These are phyloP conservation scores for Phytopythium ostracodes DNA, from an alignment of 352 stramenopile genomes.

Conservation along the genomic window DNA sequence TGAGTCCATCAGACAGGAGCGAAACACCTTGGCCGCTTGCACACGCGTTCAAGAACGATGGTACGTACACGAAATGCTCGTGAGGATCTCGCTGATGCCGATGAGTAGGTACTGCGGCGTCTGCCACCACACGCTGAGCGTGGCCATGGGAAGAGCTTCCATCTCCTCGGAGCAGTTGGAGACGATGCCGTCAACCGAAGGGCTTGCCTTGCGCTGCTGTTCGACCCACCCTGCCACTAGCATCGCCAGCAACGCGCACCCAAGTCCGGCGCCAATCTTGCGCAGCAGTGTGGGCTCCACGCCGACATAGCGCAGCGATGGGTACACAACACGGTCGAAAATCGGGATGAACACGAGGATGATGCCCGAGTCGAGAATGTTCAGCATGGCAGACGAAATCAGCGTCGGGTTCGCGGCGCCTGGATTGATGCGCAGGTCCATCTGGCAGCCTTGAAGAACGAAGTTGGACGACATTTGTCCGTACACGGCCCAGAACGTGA, in stretches of 20 bases:
- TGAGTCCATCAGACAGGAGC: neutral
- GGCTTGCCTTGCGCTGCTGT: conserved; percentile 58
- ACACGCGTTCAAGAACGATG: neutral
- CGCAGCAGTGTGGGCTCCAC: conserved; percentile 75
- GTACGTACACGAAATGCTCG: conserved; percentile 82
- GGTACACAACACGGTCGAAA: conserved; percentile 84
- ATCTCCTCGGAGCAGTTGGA: conserved; percentile 73
- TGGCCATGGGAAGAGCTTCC: conserved; percentile 68
- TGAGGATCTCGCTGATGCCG: conserved; percentile 86
- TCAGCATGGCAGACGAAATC: conserved; percentile 84
- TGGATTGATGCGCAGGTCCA: conserved; percentile 75
- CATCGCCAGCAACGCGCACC: conserved; percentile 82
- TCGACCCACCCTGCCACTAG: conserved; percentile 64
- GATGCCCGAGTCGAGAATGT: conserved; percentile 82
- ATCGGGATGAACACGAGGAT: conserved; percentile 91
- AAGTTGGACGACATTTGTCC: conserved; percentile 84
- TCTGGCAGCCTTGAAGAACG: conserved; percentile 86
- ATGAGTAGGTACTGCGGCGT: conserved; percentile 90
- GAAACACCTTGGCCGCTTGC: neutral
- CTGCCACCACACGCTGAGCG: conserved; percentile 88
- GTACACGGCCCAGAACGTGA: conserved; percentile 87
- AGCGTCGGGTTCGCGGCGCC: conserved; percentile 36
- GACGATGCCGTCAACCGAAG: conserved; percentile 36
- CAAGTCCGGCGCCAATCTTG: conserved; percentile 85
- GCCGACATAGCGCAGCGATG: conserved; percentile 51